phyloP scores from a whole-genome alignment of 2,329 filamentous ascomycete species.

The Penicillium sclerotiorum region DNA sequence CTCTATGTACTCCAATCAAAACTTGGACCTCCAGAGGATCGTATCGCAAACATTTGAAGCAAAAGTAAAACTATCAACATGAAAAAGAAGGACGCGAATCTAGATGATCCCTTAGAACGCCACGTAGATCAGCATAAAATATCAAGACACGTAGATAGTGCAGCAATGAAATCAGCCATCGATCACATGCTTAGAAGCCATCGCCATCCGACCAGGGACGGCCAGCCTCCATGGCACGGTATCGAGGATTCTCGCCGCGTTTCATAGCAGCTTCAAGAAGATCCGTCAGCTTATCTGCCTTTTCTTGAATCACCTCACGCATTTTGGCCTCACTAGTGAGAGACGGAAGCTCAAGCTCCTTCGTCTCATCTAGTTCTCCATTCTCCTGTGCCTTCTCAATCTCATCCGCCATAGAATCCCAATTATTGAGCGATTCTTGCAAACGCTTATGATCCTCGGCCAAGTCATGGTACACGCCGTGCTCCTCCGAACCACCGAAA shows the following conservation, averaged over 20 bases:
- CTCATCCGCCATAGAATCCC: conserved; percentile 12
- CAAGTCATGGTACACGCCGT: conserved; percentile 9
- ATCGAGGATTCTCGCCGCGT: conserved; percentile 54
- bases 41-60: no score
- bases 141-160: neutral
- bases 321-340: conserved; percentile 32
- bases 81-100: no score
- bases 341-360: conserved; percentile 10
- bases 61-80: no score
- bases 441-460: conserved; percentile 8
- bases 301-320: conserved; percentile 46
- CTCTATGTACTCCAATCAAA: no score
- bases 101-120: neutral
- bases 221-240: conserved; percentile 56
- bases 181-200: conserved; percentile 51
- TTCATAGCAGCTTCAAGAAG: conserved; percentile 50
- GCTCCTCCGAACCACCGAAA: conserved; percentile 22
- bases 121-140: neutral
- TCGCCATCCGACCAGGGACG: conserved; percentile 59
- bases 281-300: conserved; percentile 46
- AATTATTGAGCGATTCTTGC: conserved; percentile 9
- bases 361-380: conserved; percentile 12
- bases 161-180: neutral
- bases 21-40: no score
- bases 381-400: conserved; percentile 1